Base-by-base conservation (phyloP, 2,329 filamentous ascomycete genomes). In the Pseudocercospora eumusae region DNA sequence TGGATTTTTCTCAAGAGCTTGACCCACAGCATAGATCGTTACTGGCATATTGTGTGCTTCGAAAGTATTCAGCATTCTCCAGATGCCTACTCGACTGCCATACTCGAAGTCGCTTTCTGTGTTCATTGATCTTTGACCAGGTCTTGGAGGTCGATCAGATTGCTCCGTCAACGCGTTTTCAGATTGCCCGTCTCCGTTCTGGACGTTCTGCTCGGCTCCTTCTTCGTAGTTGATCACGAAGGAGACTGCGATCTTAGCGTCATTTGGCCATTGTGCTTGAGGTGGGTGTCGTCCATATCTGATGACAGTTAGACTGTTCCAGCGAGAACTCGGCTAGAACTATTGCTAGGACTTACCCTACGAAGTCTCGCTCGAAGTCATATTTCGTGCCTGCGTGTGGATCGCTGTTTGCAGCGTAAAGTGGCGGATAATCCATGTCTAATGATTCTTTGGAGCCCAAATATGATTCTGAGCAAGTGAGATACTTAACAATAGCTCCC, bases 51-150 rank as follows among this genome's bases (percentile, higher is more conserved):
- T 73, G 62, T 80, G 69, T 27, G 77, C 72, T 63, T 80, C 78
- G 71, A 82, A 82, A 56, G 82, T 68, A 23, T 77, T 73, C 64
- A 82, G 78, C 15, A 82, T 70, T 8, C 81, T 73, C 81, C 81
- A 82, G 66, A 79, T 79, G 1, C 80, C 81, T 0, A 76, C 76
- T 2, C 81, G 75, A 18, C 77, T 76, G 21, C 81, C 79, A 65
- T 83, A 83, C 54, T 83, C 80, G 63, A 80, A 83, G 62, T 82
- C 80, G 20, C 61, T 65, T 70, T 83, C 81, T 52, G 74, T 75
- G 61, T 79, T 82, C 68, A 77, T 74, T 36, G 72, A 75, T 45
- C 80, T 76, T 69, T 80, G 79, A 42, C 64, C 61, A 10, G 44
- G 27, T 3, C 61, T 50, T 18, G 27, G 50, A 13, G 60, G 57